Evolutionary conservation across 2,329 filamentous ascomycete genomes (phyloP).

Genomic region (Scedosporium dehoogii): DNA sequence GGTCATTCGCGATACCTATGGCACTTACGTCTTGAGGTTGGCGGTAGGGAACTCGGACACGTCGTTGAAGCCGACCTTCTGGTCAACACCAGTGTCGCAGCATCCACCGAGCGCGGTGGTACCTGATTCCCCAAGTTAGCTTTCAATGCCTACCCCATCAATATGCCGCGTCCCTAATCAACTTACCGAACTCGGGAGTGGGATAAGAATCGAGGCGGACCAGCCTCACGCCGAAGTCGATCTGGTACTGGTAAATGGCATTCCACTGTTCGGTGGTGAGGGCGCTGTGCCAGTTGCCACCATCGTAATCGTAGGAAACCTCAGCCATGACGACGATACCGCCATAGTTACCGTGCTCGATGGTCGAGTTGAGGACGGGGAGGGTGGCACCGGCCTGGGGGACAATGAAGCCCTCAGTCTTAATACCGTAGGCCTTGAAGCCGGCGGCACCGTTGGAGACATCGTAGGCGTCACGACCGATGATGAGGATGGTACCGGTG

Average conservation of each 20-base stretch:
- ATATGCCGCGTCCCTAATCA: not conserved
- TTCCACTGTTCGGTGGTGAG: constrained; percentile 47
- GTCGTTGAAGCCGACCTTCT: constrained; percentile 44
- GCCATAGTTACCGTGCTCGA: constrained; percentile 44
- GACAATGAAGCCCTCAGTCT: constrained; percentile 44
- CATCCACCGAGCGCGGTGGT: constrained; percentile 24
- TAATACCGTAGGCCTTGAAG: constrained; percentile 47
- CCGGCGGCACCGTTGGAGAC: constrained; percentile 28
- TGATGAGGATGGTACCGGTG: constrained; percentile 42
- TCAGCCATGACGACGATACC: constrained; percentile 46
- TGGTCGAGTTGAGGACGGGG: constrained; percentile 38
- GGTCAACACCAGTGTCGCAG: constrained; percentile 36
- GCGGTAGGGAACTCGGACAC: constrained; percentile 41
- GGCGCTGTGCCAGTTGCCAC: constrained; percentile 35
- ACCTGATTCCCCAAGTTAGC: not conserved
- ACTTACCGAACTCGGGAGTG: constrained; percentile 35
- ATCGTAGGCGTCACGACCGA: constrained; percentile 40
- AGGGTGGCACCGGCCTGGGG: constrained; percentile 39
- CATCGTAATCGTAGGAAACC: constrained; percentile 42
- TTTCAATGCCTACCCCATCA: not conserved
- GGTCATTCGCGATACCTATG: too few relatives aligned
- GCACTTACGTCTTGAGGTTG: constrained; percentile 33
- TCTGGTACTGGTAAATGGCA: constrained; percentile 46
- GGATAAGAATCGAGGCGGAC: constrained; percentile 50
- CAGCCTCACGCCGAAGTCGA: constrained; percentile 47